phyloP scores from a whole-genome alignment of 2,329 filamentous ascomycete species.

The Blumeria hordei region DNA sequence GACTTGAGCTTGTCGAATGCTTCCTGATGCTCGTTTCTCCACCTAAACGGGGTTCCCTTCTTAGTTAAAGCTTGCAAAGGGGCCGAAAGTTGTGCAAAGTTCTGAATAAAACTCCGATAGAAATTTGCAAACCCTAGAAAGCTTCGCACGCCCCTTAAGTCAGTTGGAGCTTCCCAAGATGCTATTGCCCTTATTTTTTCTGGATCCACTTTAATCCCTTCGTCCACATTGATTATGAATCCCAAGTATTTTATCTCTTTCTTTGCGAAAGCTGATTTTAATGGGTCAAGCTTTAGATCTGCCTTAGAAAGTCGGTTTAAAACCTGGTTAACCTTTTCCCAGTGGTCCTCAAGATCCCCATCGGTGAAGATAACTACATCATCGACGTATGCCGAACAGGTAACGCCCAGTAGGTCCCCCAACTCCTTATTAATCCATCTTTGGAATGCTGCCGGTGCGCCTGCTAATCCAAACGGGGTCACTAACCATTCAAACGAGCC shows the following conservation, averaged over 20 bases:
- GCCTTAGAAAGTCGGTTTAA: background rate
- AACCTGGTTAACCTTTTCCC: background rate
- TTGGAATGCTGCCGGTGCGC: background rate
- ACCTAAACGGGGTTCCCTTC: background rate
- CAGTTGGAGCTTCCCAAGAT: background rate
- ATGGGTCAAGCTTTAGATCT: background rate
- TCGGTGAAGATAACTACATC: background rate
- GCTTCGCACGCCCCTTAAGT: background rate
- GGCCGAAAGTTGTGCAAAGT: background rate
- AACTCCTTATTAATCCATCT: background rate
- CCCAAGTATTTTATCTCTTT: background rate
- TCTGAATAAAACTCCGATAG: background rate
- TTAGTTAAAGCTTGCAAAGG: background rate
- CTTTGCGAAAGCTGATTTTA: background rate
- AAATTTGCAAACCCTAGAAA: background rate
- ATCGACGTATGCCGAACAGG: background rate
- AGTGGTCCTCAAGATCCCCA: background rate
- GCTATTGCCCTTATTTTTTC: background rate
- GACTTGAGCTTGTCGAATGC: background rate
- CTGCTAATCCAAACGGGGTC: background rate
- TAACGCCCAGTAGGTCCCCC: background rate
- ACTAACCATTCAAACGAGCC: conserved; percentile 1
- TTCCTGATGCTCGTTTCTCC: background rate
- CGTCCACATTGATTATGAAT: background rate
- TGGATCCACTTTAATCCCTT: background rate